These are phyloP conservation scores for Nigrospora osmanthi DNA, from an alignment of 2,329 filamentous ascomycete genomes.

Conservation along the genomic window DNA sequence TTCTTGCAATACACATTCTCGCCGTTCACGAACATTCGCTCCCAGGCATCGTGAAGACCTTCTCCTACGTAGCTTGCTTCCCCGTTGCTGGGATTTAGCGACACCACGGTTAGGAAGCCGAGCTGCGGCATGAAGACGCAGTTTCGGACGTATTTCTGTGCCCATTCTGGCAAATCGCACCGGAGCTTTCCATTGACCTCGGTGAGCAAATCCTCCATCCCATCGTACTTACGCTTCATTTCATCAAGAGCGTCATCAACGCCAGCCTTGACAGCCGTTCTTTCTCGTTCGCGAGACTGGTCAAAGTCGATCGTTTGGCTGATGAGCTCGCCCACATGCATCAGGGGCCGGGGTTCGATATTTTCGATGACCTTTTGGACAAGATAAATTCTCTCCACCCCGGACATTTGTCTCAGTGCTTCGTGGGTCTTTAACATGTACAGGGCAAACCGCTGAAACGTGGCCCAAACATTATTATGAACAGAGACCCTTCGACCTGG, in stretches of 20 bases:
- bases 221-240: constrained; percentile 70
- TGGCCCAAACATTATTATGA: constrained; percentile 64
- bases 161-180: constrained; percentile 52
- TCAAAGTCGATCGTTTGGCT: constrained; percentile 74
- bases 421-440: constrained; percentile 64
- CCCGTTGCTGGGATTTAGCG: constrained; percentile 49
- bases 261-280: constrained; percentile 65
- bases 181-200: constrained; percentile 59
- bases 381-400: constrained; percentile 43
- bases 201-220: constrained; percentile 66
- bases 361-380: constrained; percentile 49
- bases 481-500: constrained; percentile 41
- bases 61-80: constrained; percentile 57
- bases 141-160: constrained; percentile 48
- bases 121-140: constrained; percentile 90
- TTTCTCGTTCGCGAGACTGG: constrained; percentile 60
- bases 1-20: constrained; percentile 82
- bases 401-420: constrained; percentile 47
- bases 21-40: constrained; percentile 67
- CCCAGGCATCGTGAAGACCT: constrained; percentile 56
- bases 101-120: constrained; percentile 77
- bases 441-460: constrained; percentile 63
- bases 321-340: constrained; percentile 62
- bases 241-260: constrained; percentile 69
- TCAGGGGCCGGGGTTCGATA: constrained; percentile 51